Conservation (phyloP, 164 flowering plant genomes). For the Aristolochia californica region DNA sequence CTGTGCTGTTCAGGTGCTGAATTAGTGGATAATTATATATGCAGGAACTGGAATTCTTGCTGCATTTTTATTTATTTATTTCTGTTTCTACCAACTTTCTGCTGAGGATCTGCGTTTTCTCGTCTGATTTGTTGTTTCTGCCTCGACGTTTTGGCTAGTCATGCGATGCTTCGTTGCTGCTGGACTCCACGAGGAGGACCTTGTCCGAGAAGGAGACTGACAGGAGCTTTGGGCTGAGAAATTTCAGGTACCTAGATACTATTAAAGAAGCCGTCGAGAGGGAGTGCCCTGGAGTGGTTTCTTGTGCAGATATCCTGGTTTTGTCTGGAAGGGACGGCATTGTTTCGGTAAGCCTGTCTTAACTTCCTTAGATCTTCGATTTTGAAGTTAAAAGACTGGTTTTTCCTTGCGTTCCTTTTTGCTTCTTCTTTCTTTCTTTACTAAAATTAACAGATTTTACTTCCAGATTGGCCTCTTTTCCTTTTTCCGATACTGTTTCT, state of each 20-base stretch:
- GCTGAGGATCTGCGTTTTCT: background rate
- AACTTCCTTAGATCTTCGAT: background rate
- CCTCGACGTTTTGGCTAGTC: constrained; percentile 30
- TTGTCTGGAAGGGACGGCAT: constrained; percentile 95
- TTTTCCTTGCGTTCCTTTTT: no score
- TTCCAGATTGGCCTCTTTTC: background rate
- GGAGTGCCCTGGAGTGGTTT: constrained; percentile 94
- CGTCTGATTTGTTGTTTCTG: background rate
- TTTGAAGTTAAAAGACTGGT: background rate
- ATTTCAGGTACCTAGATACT: constrained; percentile 81
- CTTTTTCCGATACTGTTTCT: background rate
- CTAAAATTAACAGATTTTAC: no score
- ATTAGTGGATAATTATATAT: background rate
- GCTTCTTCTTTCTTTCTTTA: no score
- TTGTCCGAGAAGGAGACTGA: constrained; percentile 97
- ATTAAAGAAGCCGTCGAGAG: constrained; percentile 96
- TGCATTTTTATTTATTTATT: no score
- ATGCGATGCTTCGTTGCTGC: constrained; percentile 91
- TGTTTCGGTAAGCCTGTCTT: constrained; percentile 38
- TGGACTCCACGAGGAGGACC: constrained; percentile 92
- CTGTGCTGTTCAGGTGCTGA: constrained; percentile 78
- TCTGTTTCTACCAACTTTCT: background rate
- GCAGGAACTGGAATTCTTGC: no score
- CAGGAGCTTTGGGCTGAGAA: constrained; percentile 94
- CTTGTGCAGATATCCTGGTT: constrained; percentile 92